These are phyloP conservation scores for Fusarium haematococcum DNA, from an alignment of 2,329 filamentous ascomycete genomes.

Conservation along the genomic window DNA sequence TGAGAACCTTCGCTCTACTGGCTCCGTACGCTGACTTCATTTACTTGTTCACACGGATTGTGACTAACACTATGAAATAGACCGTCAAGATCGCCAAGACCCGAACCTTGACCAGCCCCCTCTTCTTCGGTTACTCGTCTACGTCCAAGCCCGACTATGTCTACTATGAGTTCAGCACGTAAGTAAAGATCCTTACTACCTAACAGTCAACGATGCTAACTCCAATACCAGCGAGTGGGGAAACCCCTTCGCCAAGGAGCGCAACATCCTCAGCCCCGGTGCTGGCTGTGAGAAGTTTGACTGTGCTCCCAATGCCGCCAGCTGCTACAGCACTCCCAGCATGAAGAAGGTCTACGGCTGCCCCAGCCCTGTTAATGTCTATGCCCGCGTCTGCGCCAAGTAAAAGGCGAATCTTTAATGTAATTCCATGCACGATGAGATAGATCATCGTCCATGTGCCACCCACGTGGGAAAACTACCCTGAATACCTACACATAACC, in stretches of 20 bases:
- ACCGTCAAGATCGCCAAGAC: constrained; percentile 56
- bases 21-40: constrained; percentile 47
- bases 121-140: constrained; percentile 59
- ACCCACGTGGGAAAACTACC: not conserved
- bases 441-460: not conserved
- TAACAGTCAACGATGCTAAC: not conserved
- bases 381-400: constrained; percentile 46
- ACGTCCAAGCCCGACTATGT: constrained; percentile 49
- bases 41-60: not conserved
- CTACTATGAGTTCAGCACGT: constrained; percentile 56
- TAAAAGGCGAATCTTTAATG: constrained; percentile 9
- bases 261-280: constrained; percentile 53
- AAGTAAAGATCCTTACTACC: constrained; percentile 4
- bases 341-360: constrained; percentile 55
- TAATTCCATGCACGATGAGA: not conserved
- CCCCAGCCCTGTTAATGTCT: constrained; percentile 54
- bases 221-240: constrained; percentile 36
- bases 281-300: constrained; percentile 53
- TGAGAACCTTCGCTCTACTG: constrained; percentile 50
- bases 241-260: constrained; percentile 54
- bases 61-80: constrained; percentile 46
- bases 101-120: constrained; percentile 50
- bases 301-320: constrained; percentile 50
- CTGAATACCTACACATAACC: not conserved
- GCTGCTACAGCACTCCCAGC: constrained; percentile 55